phyloP scores from a whole-genome alignment of 495 filamentous ascomycete species.

The Penicillium herquei region DNA sequence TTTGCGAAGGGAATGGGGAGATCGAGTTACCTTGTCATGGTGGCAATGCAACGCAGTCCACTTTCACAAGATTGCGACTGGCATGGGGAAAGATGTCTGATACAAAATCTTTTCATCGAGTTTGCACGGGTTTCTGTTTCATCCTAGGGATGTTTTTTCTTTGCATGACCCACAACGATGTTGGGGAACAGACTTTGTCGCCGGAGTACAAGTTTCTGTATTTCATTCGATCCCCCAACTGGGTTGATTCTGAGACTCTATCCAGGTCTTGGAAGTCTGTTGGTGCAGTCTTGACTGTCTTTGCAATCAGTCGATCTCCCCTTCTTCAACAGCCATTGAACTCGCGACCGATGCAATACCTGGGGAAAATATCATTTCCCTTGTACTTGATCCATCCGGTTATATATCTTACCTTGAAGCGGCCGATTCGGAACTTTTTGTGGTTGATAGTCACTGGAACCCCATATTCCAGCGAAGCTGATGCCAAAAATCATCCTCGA shows the following conservation, averaged over 20 bases:
- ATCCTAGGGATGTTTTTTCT: constrained; percentile 10
- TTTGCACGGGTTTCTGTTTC: constrained; percentile 6
- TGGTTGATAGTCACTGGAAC: constrained; percentile 14
- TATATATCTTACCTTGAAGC: constrained; percentile 16
- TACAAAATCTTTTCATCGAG: not conserved
- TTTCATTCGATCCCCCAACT: constrained; percentile 7
- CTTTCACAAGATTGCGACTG: not conserved
- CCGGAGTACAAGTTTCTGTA: constrained; percentile 12
- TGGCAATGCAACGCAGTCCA: not conserved
- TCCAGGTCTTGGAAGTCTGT: constrained; percentile 15
- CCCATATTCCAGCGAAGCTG: not conserved
- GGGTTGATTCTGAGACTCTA: constrained; percentile 6
- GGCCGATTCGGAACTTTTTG: constrained; percentile 12
- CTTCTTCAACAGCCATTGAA: constrained; percentile 12
- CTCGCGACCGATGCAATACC: constrained; percentile 21
- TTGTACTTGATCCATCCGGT: constrained; percentile 23
- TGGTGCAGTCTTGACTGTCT: constrained; percentile 10
- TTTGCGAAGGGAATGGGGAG: not conserved
- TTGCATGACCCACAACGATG: constrained; percentile 9
- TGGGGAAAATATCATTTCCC: constrained; percentile 29
- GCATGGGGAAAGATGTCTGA: not conserved
- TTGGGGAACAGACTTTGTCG: not conserved
- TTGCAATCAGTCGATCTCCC: constrained; percentile 20
- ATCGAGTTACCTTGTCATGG: constrained; percentile 10
- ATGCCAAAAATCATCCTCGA: not conserved